Percentiles rank a stretch among this genome's conserved stretches.
Evolutionary conservation across 306 rosid species (phyloP).

Genomic region (Psophocarpus tetragonolobus): DNA sequence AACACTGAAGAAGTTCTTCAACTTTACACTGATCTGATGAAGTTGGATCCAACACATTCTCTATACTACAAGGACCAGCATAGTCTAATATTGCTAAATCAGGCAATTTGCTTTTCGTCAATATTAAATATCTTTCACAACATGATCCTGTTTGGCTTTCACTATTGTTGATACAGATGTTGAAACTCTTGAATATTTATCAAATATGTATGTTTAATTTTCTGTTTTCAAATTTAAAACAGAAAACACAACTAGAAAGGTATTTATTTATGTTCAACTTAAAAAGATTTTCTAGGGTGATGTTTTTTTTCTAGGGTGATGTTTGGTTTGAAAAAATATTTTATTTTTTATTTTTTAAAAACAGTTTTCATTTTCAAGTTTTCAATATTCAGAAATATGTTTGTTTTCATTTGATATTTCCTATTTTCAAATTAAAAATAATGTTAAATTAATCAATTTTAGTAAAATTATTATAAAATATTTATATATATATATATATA

Average conservation of each 20-base stretch:
- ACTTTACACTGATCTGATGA: constrained; percentile 67
- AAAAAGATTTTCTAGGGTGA: background rate
- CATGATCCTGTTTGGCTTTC: background rate
- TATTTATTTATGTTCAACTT: background rate
- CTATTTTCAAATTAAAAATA: no score
- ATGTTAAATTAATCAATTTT: no score
- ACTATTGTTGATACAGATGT: constrained; percentile 10
- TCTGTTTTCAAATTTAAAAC: background rate
- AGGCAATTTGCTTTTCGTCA: constrained; percentile 33
- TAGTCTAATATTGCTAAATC: constrained; percentile 28
- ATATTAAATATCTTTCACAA: constrained; percentile 9
- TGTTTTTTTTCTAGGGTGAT: no score
- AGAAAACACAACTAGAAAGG: background rate
- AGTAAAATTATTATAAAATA: no score
- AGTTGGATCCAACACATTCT: constrained; percentile 64
- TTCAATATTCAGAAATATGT: no score
- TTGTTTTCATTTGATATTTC: no score
- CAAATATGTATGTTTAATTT: background rate
- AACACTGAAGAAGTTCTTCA: constrained; percentile 65
- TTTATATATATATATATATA: no score
- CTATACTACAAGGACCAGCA: constrained; percentile 62
- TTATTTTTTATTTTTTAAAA: no score
- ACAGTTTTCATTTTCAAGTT: no score
- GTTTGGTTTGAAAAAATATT: no score
- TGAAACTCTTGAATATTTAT: constrained; percentile 14